Evolutionary conservation across 805 yeast species (phyloP).

Genomic region (Candida methanosorbosa): DNA sequence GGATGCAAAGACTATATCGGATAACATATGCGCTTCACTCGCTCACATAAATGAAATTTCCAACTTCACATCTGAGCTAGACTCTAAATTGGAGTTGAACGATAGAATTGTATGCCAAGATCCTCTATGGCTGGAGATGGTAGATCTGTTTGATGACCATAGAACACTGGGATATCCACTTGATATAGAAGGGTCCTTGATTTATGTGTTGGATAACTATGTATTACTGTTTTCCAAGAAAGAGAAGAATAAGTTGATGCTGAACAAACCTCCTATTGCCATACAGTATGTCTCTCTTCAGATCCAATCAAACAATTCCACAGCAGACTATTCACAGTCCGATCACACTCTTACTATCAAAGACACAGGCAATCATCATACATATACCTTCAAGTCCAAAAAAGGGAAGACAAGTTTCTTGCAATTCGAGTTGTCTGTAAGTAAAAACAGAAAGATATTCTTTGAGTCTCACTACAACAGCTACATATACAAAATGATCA

Average conservation of each 20-base stretch:
- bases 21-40: slow-evolving; percentile 11
- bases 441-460: slow-evolving; percentile 9
- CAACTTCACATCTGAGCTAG: slow-evolving; percentile 22
- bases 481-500: slow-evolving; percentile 13
- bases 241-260: slow-evolving; percentile 9
- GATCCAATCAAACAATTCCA: too few species aligned
- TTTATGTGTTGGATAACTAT: slow-evolving; percentile 31
- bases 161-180: slow-evolving; percentile 18
- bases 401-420: background rate
- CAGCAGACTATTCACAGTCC: too few species aligned
- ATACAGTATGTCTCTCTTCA: slow-evolving; percentile 16
- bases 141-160: slow-evolving; percentile 19
- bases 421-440: slow-evolving; percentile 14
- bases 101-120: slow-evolving; percentile 21
- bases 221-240: slow-evolving; percentile 15
- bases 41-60: slow-evolving; percentile 17
- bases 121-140: slow-evolving; percentile 20
- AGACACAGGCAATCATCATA: slow-evolving; percentile 15
- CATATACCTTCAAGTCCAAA: slow-evolving; percentile 3
- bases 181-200: slow-evolving; percentile 21
- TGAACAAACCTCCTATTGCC: slow-evolving; percentile 19
- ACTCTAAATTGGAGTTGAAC: slow-evolving; percentile 20
- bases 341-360: slow-evolving; percentile 13
- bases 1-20: slow-evolving; percentile 6
- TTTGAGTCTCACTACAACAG: slow-evolving; percentile 11